A percentile compares a stretch with the other conserved stretches of the same genome.
Conservation (phyloP, 2,329 filamentous ascomycete genomes). For the Penicillium brasilianum region DNA sequence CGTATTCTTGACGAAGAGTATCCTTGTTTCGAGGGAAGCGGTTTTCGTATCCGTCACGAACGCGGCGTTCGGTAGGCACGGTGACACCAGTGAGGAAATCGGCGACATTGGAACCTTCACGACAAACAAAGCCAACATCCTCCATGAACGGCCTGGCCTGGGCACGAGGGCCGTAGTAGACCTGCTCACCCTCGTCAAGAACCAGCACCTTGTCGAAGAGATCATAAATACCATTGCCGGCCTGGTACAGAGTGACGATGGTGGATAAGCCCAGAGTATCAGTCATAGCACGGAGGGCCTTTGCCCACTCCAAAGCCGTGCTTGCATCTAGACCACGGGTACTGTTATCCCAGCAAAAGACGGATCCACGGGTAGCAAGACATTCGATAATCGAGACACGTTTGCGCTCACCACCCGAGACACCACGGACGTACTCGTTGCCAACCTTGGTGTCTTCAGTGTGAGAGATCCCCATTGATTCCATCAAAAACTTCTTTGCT, state of each 20-base stretch:
- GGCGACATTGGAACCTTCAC: conserved; percentile 65
- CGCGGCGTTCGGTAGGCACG: conserved; percentile 57
- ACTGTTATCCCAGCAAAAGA: conserved; percentile 71
- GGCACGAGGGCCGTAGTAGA: conserved; percentile 66
- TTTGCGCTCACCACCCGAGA: conserved; percentile 71
- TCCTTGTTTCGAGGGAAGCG: conserved; percentile 52
- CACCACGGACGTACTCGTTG: conserved; percentile 68
- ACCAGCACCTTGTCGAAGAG: conserved; percentile 73
- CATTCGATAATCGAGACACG: conserved; percentile 71
- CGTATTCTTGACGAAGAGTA: conserved; percentile 56
- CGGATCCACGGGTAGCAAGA: conserved; percentile 60
- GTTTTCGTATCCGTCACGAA: conserved; percentile 50
- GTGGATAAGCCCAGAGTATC: conserved; percentile 65
- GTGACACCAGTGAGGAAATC: conserved; percentile 71
- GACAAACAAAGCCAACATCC: conserved; percentile 65
- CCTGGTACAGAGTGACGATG: conserved; percentile 71
- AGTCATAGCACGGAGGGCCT: conserved; percentile 67
- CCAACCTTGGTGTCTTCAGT: conserved; percentile 70
- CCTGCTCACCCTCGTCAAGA: conserved; percentile 67
- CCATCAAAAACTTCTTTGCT: conserved; percentile 61
- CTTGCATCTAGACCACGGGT: conserved; percentile 70
- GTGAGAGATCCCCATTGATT: conserved; percentile 63
- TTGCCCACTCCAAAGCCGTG: conserved; percentile 66
- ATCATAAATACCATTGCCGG: conserved; percentile 71
- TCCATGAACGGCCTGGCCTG: conserved; percentile 70